Evolutionary conservation across 768 basidiomycete genomes (phyloP), one percentile per base, ranked within the genome.

Genomic region (Mycena epipterygia): DNA sequence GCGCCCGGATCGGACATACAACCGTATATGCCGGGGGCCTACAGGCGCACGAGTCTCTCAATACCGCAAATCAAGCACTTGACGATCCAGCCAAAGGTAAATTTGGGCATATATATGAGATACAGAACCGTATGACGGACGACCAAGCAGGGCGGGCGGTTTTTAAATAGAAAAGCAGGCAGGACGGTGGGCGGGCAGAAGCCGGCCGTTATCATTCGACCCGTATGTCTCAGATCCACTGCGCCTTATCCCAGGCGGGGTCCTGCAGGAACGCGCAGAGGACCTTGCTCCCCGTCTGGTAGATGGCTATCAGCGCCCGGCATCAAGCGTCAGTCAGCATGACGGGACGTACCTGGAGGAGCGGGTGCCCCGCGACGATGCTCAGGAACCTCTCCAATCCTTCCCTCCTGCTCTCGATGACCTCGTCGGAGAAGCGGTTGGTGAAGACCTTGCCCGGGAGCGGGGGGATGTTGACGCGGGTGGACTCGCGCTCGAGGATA

Each of bases 391-490:
- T 85, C 84, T 99, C 97, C 27, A 99, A 83, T 1, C 97, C 97
- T 78, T 99, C 97, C 73, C 97, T 85, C 68, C 98, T 84, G 64
- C 87, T 85, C 81, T 99, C 97, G 67, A 99, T 98, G 51, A 98
- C 93, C 81, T 99, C 98, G 75, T 99, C 97, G 19, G 96, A 96
- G 83, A 99, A 99, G 42, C 98, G 87, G 78, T 98, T 98, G 35
- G 97, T 98, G 83, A 99, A 99, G 44, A 99, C 95, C 81, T 99
- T 99, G 63, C 98, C 98, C 2, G 98, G 97, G 37, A 99, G 90
- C 21, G 95, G 90, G 1, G 98, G 97, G 77, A 99, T 99, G 82
- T 98, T 99, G 75, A 99, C 98, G 48, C 98, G 88, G 14, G 97
- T 98, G 5, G 93, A 94, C 82, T 99, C 98, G 76, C 96, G 92